Conservation (phyloP, 768 basidiomycete genomes). For the Rhizopogon roseolus region DNA sequence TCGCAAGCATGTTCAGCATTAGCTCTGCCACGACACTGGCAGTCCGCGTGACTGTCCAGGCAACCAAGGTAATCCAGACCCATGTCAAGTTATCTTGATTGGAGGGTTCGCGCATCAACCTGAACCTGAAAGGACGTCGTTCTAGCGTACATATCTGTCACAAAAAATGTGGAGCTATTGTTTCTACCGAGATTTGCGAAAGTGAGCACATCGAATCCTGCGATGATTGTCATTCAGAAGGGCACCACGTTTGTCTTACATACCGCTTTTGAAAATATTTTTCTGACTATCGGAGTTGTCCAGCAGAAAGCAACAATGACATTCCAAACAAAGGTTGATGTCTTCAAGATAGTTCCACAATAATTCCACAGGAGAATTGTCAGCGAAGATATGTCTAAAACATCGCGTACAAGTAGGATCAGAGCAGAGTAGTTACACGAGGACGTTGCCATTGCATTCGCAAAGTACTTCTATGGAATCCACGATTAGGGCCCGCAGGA, state of each 20-base stretch:
- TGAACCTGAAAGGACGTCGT: constrained; percentile 17
- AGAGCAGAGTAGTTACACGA: constrained; percentile 12
- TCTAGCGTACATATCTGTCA: constrained; percentile 31
- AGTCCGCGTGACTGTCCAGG: constrained; percentile 16
- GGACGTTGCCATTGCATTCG: constrained; percentile 14
- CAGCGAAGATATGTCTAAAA: constrained; percentile 22
- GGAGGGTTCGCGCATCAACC: constrained; percentile 18
- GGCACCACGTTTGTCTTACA: constrained; percentile 18
- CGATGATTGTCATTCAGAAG: constrained; percentile 17
- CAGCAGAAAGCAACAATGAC: constrained; percentile 4
- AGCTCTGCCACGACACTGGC: constrained; percentile 32
- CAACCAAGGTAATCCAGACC: constrained; percentile 26
- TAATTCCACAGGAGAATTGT: constrained; percentile 22
- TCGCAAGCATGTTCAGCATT: constrained; percentile 15
- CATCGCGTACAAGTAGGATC: constrained; percentile 29
- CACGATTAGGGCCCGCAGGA: constrained; percentile 28
- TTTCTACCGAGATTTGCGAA: not conserved
- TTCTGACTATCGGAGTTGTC: constrained; percentile 6
- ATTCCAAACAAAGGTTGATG: constrained; percentile 23
- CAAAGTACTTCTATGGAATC: constrained; percentile 11
- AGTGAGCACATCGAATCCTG: constrained; percentile 23
- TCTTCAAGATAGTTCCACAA: constrained; percentile 14
- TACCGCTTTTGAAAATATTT: constrained; percentile 5
- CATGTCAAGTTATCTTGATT: constrained; percentile 18
- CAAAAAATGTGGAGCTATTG: constrained; percentile 23